phyloP scores from a whole-genome alignment of 371 early-diverging fungal species.

The Mucor mucedo region DNA sequence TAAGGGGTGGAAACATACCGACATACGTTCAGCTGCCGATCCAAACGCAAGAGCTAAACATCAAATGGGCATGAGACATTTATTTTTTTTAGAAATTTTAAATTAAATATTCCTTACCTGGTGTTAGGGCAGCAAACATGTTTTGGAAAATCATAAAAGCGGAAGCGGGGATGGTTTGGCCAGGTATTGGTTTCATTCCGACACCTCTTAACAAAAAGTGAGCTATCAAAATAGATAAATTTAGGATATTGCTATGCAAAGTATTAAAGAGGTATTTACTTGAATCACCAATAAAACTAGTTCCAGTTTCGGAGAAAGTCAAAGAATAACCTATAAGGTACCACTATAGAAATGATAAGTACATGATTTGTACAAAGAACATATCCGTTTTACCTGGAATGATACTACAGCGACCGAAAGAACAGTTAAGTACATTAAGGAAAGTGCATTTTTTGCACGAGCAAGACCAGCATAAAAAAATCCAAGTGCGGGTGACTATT shows the following conservation, averaged over 20 bases:
- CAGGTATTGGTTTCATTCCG: slow-evolving; percentile 41
- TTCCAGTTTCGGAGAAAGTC: slow-evolving; percentile 75
- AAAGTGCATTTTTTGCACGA: slow-evolving; percentile 78
- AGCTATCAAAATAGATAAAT: slow-evolving; percentile 18
- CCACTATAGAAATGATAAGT: slow-evolving; percentile 57
- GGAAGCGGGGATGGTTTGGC: slow-evolving; percentile 61
- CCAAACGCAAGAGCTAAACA: slow-evolving; percentile 80
- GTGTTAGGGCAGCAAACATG: slow-evolving; percentile 77
- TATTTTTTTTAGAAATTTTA: background rate
- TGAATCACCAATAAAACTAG: slow-evolving; percentile 80
- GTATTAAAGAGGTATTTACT: slow-evolving; percentile 21
- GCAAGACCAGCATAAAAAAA: slow-evolving; percentile 89
- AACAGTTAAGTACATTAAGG: slow-evolving; percentile 80
- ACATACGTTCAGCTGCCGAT: slow-evolving; percentile 83
- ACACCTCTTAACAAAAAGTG: slow-evolving; percentile 53
- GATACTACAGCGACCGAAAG: slow-evolving; percentile 82
- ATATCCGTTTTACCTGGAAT: slow-evolving; percentile 54
- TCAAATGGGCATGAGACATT: background rate
- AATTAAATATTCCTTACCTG: slow-evolving; percentile 31
- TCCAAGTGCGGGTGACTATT: slow-evolving; percentile 70
- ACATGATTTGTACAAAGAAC: too few species aligned
- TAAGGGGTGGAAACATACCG: slow-evolving; percentile 36
- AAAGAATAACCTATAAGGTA: slow-evolving; percentile 85
- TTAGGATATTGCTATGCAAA: background rate
- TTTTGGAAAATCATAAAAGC: slow-evolving; percentile 76